Evolutionary conservation across 768 basidiomycete genomes (phyloP).

Genomic region (Rhodosporidiobolus sp.): DNA sequence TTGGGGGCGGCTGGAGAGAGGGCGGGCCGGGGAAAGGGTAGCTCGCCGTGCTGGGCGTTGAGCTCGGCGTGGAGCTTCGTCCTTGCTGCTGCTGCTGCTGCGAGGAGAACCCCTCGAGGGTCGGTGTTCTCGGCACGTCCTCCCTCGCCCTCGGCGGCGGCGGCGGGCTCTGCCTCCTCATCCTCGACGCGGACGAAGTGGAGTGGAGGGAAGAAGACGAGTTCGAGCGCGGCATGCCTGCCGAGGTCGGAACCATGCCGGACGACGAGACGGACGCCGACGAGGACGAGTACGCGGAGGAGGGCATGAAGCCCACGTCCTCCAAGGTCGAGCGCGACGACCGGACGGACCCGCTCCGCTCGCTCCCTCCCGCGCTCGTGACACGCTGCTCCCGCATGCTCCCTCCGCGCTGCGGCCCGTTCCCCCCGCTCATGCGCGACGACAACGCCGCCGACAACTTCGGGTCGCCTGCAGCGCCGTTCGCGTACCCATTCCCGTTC

Average conservation of each 20-base stretch:
- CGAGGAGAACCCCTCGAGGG: background rate
- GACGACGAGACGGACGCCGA: background rate
- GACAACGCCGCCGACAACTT: background rate
- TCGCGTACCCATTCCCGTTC: no score
- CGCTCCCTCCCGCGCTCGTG: background rate
- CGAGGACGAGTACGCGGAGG: background rate
- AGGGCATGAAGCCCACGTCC: conserved; percentile 12
- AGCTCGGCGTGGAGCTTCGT: no score
- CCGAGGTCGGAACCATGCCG: background rate
- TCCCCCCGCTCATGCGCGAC: background rate
- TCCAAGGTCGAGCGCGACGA: conserved; percentile 16
- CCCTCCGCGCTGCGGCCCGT: background rate
- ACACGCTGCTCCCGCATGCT: background rate
- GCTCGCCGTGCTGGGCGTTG: conserved; percentile 5
- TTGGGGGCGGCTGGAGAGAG: background rate
- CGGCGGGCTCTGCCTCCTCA: conserved; percentile 8
- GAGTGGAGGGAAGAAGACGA: background rate
- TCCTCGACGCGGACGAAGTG: background rate
- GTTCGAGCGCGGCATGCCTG: background rate
- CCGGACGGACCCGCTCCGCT: conserved; percentile 9
- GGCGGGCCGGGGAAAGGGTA: conserved; percentile 12
- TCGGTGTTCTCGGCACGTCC: background rate
- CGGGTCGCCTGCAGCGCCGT: background rate
- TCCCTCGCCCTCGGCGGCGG: conserved; percentile 9
- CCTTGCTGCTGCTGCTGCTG: no score